phyloP scores from a whole-genome alignment of 2,329 filamentous ascomycete genomes.

The Tympanopsis confertula region DNA sequence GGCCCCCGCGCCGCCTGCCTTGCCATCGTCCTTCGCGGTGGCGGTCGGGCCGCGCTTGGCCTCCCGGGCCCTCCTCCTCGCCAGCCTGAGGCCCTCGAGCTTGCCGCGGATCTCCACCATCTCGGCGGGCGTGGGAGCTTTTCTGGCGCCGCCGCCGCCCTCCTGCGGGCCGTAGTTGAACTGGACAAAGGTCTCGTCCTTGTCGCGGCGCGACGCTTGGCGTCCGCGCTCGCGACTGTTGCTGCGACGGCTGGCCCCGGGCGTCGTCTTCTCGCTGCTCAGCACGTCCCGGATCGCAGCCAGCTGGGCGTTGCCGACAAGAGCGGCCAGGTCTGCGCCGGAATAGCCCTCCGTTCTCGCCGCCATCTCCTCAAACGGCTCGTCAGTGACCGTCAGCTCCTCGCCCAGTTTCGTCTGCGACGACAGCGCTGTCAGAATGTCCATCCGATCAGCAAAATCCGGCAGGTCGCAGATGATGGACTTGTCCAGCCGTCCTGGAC shows the following conservation, averaged over 20 bases:
- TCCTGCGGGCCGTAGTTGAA: no score
- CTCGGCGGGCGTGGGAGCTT: no score
- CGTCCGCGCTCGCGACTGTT: conserved; percentile 19
- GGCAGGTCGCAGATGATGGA: conserved; percentile 86
- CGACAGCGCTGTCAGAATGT: conserved; percentile 76
- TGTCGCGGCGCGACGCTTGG: no score
- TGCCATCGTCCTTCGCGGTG: no score
- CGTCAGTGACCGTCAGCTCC: conserved; percentile 63
- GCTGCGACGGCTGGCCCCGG: conserved; percentile 20
- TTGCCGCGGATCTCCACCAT: no score
- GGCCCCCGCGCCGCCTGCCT: no score
- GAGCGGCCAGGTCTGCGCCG: conserved; percentile 84
- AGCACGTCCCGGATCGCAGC: conserved; percentile 94
- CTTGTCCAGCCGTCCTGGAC: conserved; percentile 88
- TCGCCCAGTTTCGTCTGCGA: conserved; percentile 68
- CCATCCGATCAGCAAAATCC: conserved; percentile 64
- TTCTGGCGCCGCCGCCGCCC: no score
- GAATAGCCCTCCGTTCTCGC: conserved; percentile 77
- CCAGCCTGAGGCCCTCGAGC: no score
- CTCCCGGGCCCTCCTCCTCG: no score
- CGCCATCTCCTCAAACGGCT: conserved; percentile 56
- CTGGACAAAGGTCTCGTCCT: no score
- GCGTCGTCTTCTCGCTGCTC: conserved; percentile 38
- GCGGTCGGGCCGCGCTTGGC: no score
- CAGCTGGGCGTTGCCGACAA: conserved; percentile 91